Evolutionary conservation across 2,329 filamentous ascomycete species (phyloP), one percentile per base, ranked within the genome.

Genomic region (Penicillium polonicum): DNA sequence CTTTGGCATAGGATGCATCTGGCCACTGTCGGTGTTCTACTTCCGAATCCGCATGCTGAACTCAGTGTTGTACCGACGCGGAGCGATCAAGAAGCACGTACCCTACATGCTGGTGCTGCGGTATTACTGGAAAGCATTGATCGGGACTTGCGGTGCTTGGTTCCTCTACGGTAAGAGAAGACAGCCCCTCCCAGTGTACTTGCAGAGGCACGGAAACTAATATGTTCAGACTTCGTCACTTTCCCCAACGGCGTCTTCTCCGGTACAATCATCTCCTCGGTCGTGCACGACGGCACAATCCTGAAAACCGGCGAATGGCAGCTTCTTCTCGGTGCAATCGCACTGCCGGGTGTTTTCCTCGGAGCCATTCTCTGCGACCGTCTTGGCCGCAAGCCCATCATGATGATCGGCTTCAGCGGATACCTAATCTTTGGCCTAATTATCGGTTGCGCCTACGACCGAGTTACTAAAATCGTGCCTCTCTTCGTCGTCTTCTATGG

Each of bases 61-160:
- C 70, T 83, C 72, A 48, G 80, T 72, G 65, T 80, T 81, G 12
- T 82, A 81, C 60, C 77, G 78, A 27, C 79, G 79, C 2, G 79
- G 81, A 4, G 82, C 82, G 0, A 85, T 84, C 69, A 82, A 84
- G 64, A 71, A 67, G 21, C 69, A 70, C 8, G 78, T 85, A 0
- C 80, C 83, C 0, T 82, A 85, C 60, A 62, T 67, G 1, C 73
- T 85, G 0, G 76, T 83, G 6, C 38, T 82, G 10, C 74, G 74
- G 21, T 84, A 79, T 65, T 85, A 85, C 70, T 85, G 83, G 82
- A 80, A 77, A 63, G 72, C 78, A 2, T 69, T 85, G 12, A 71
- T 81, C 33, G 81, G 83, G 10, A 83, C 82, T 10, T 82, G 77
- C 54, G 77, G 80, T 10, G 82, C 83, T 49, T 85, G 82, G 80